Percentiles rank a stretch among this genome's conserved stretches.
These are phyloP conservation scores for Fusarium caatingaense DNA, from an alignment of 2,329 filamentous ascomycete genomes.

Conservation along the genomic window DNA sequence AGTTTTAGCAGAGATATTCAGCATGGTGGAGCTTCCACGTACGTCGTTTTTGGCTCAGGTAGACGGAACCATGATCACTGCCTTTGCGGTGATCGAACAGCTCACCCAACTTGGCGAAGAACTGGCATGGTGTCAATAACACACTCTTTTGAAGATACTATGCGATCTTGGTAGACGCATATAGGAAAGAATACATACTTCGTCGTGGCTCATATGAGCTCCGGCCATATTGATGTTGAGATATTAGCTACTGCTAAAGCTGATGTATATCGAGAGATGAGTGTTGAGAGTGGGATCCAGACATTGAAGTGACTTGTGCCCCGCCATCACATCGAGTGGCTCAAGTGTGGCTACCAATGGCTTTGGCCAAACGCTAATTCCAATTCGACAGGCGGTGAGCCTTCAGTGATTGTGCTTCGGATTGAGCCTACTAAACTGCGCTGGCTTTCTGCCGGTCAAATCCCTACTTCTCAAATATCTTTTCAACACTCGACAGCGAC, in stretches of 20 bases:
- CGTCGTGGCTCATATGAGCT: slow-evolving; percentile 44
- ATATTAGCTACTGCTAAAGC: slow-evolving; percentile 1
- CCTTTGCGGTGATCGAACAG: slow-evolving; percentile 75
- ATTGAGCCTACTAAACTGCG: background rate
- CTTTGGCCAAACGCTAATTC: background rate
- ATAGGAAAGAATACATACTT: slow-evolving; percentile 29
- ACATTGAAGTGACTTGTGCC: slow-evolving; percentile 39
- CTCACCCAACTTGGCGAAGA: slow-evolving; percentile 75
- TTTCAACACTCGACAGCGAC: background rate
- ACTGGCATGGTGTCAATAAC: slow-evolving; percentile 60
- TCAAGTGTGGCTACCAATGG: background rate
- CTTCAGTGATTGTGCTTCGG: background rate
- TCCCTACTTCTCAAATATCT: background rate
- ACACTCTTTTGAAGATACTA: background rate
- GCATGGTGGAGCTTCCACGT: slow-evolving; percentile 45
- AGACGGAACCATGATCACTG: slow-evolving; percentile 78
- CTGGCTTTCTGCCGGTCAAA: slow-evolving; percentile 22
- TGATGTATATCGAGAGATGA: slow-evolving; percentile 22
- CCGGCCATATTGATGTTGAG: slow-evolving; percentile 36
- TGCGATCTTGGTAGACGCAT: background rate
- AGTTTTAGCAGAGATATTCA: slow-evolving; percentile 10
- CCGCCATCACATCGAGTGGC: slow-evolving; percentile 38
- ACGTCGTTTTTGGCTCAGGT: slow-evolving; percentile 82
- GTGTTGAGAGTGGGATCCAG: slow-evolving; percentile 12
- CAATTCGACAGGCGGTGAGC: slow-evolving; percentile 6